Percentiles rank a stretch among this genome's conserved stretches.
phyloP scores from a whole-genome alignment of 2,329 filamentous ascomycete genomes.

The Aspergillus amoenus region DNA sequence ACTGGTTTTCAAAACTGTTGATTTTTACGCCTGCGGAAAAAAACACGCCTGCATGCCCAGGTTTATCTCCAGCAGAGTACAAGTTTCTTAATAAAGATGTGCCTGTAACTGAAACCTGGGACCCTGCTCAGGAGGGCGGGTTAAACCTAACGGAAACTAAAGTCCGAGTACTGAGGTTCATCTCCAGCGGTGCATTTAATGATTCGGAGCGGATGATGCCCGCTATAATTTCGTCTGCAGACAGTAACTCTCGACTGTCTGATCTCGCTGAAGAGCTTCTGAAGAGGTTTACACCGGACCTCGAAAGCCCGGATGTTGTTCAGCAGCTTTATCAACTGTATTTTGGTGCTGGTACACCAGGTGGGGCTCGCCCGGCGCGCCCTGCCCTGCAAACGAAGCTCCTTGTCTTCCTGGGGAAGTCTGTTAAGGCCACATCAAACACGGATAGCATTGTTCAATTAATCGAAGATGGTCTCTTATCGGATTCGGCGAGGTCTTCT shows the following conservation, averaged over 20 bases:
- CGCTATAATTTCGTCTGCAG: conserved; percentile 78
- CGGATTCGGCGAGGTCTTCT: conserved; percentile 41
- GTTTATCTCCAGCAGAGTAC: conserved; percentile 65
- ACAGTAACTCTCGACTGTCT: conserved; percentile 75
- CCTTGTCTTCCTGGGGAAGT: conserved; percentile 73
- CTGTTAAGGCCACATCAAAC: conserved; percentile 69
- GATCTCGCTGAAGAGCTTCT: conserved; percentile 86
- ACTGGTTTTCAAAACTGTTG: conserved; percentile 75
- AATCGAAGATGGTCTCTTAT: conserved; percentile 64
- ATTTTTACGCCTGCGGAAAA: conserved; percentile 59
- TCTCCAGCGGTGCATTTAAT: conserved; percentile 82
- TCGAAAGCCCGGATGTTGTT: conserved; percentile 68
- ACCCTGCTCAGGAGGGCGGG: conserved; percentile 58
- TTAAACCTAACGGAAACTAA: conserved; percentile 70
- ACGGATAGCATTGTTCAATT: conserved; percentile 66
- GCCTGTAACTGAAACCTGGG: conserved; percentile 55
- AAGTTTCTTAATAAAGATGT: conserved; percentile 66
- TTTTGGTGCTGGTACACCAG: conserved; percentile 54
- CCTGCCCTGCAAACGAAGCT: conserved; percentile 75
- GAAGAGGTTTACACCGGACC: conserved; percentile 68
- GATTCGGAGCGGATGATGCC: conserved; percentile 82
- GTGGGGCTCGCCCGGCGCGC: conserved; percentile 51
- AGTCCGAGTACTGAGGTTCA: conserved; percentile 65
- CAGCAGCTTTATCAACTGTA: conserved; percentile 71
- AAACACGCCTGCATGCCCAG: conserved; percentile 52